Percentiles rank a stretch among this genome's conserved stretches.
Conservation (phyloP, 768 basidiomycete genomes). For the Suillus subalutaceus region DNA sequence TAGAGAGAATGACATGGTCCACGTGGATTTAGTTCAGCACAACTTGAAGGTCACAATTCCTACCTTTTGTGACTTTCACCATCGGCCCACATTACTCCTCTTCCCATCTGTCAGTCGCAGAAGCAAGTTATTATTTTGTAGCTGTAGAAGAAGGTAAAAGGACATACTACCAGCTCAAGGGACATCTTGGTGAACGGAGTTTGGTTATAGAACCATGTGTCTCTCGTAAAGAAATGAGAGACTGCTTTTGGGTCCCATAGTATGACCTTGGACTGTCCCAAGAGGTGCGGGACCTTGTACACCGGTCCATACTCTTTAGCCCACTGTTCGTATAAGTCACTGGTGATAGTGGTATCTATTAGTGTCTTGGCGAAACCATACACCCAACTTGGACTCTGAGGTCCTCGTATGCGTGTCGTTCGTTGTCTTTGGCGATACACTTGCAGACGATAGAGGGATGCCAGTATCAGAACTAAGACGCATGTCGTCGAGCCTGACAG, state of each 20-base stretch:
- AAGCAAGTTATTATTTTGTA: too few species aligned
- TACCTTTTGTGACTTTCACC: too few species aligned
- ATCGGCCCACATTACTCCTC: too few species aligned
- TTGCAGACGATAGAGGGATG: not conserved
- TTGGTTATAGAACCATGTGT: not conserved
- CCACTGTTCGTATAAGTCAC: not conserved
- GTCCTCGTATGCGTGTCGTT: not conserved
- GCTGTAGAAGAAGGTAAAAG: not conserved
- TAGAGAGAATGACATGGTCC: too few species aligned
- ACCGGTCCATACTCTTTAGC: not conserved
- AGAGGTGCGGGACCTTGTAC: not conserved
- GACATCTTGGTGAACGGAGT: not conserved
- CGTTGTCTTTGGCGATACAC: not conserved
- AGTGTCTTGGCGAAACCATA: not conserved
- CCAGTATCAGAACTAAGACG: not conserved
- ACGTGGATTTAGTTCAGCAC: too few species aligned
- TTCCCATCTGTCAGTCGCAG: too few species aligned
- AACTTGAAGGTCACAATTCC: too few species aligned
- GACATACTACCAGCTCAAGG: not conserved
- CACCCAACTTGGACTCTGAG: not conserved
- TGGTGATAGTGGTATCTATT: not conserved
- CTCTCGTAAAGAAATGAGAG: not conserved
- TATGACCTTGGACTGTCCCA: not conserved
- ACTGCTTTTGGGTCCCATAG: not conserved
- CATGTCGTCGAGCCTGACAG: not conserved